These are phyloP conservation scores for Ustilago xerochloae DNA, from an alignment of 1,284 basidiomycete species.

Conservation along the genomic window DNA sequence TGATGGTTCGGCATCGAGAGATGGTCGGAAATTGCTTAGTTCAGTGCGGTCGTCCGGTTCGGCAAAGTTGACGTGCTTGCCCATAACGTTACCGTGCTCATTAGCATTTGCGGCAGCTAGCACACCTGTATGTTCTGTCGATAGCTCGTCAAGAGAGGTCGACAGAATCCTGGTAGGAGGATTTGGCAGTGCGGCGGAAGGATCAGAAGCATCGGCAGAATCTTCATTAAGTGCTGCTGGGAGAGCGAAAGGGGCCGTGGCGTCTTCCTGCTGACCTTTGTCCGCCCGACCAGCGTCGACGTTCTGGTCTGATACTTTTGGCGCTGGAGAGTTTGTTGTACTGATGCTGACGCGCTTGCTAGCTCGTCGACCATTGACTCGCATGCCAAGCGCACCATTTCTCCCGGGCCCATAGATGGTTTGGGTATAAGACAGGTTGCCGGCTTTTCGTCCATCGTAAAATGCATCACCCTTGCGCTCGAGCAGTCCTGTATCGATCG, in stretches of 20 bases:
- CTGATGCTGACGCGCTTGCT: slow-evolving; percentile 45
- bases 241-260: neutral
- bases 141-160: neutral
- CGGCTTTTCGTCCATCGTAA: neutral
- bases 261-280: neutral
- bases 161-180: neutral
- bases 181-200: no score
- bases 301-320: neutral
- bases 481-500: neutral
- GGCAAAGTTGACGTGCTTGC: slow-evolving; percentile 36
- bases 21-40: neutral
- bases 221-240: neutral
- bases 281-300: neutral
- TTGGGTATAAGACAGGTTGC: slow-evolving; percentile 49
- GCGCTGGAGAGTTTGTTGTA: slow-evolving; percentile 13
- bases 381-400: slow-evolving; percentile 55
- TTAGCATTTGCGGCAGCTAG: neutral
- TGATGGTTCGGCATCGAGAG: slow-evolving; percentile 14
- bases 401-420: slow-evolving; percentile 60
- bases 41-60: neutral
- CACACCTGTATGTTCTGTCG: neutral
- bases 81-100: slow-evolving; percentile 17
- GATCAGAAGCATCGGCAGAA: neutral
- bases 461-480: neutral
- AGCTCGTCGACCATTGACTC: slow-evolving; percentile 49